Evolutionary conservation across 768 basidiomycete genomes (phyloP).

Genomic region (Asterophora lycoperdoides): DNA sequence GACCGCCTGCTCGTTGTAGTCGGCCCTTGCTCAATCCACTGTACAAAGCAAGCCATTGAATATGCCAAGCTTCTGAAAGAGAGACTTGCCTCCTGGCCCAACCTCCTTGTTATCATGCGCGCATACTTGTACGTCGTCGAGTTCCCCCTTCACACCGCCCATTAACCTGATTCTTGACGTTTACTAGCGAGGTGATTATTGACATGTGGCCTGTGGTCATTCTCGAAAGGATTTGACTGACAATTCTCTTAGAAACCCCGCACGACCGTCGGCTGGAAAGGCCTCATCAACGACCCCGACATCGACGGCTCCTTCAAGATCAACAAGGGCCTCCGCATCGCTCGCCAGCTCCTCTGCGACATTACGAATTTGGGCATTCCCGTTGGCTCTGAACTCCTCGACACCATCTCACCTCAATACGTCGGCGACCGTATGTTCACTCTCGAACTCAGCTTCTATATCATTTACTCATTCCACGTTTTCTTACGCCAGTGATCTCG

Average conservation of each 20-base stretch:
- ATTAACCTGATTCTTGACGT: not conserved
- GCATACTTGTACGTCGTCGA: slow-evolving; percentile 80
- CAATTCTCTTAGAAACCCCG: slow-evolving; percentile 70
- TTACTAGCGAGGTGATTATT: slow-evolving; percentile 30
- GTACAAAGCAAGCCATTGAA: slow-evolving; percentile 76
- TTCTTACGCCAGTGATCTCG: slow-evolving; percentile 64
- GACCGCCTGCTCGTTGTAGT: slow-evolving; percentile 87
- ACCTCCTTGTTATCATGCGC: slow-evolving; percentile 91
- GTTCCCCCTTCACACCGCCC: not conserved
- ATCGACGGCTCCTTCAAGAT: slow-evolving; percentile 94
- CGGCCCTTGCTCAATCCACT: slow-evolving; percentile 96
- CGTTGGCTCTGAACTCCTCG: slow-evolving; percentile 91
- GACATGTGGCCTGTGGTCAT: slow-evolving; percentile 1
- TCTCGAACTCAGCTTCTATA: not conserved
- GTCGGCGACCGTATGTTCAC: slow-evolving; percentile 64
- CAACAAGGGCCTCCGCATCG: slow-evolving; percentile 92
- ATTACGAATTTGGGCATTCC: slow-evolving; percentile 87
- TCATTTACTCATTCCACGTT: no score
- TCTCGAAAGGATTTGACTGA: not conserved
- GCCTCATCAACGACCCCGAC: slow-evolving; percentile 90
- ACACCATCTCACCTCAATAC: slow-evolving; percentile 75
- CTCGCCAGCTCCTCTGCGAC: slow-evolving; percentile 86
- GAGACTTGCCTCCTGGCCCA: slow-evolving; percentile 62
- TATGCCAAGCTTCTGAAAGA: slow-evolving; percentile 72
- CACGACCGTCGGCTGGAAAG: slow-evolving; percentile 98